Evolutionary conservation across 2,329 filamentous ascomycete genomes (phyloP).

Genomic region (Sporothrix luriei): DNA sequence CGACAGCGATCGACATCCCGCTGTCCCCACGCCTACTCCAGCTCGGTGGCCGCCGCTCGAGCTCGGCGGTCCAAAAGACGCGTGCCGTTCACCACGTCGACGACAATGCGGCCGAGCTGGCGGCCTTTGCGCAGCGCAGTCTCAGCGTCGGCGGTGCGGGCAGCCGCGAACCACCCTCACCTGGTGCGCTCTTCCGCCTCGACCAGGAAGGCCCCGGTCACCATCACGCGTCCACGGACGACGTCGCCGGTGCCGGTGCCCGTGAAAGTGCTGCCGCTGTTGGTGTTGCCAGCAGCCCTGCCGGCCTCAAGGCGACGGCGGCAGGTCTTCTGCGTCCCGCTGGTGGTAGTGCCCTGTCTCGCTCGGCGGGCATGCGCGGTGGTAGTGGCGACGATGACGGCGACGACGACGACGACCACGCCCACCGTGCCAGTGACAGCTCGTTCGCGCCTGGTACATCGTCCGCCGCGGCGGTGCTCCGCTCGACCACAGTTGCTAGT

Average conservation of each 20-base stretch:
- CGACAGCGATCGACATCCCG: conserved; percentile 72
- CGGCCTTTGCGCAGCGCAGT: conserved; percentile 64
- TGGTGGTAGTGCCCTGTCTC: conserved; percentile 27
- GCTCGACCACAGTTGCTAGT: neutral
- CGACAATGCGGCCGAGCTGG: conserved; percentile 62
- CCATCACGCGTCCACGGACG: conserved; percentile 28
- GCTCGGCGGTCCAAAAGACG: conserved; percentile 68
- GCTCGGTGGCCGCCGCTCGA: conserved; percentile 59
- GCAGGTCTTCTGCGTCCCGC: conserved; percentile 28
- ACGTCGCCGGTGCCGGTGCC: neutral
- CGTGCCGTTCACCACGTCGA: conserved; percentile 50
- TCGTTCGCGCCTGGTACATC: conserved; percentile 17
- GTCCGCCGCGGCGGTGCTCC: conserved; percentile 12
- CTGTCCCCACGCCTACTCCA: conserved; percentile 63
- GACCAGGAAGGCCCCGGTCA: conserved; percentile 45
- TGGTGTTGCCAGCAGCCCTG: neutral
- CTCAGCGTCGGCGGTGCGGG: conserved; percentile 69
- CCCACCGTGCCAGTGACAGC: neutral
- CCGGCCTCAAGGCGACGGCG: conserved; percentile 9
- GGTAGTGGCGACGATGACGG: neutral
- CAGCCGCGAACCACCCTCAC: conserved; percentile 64
- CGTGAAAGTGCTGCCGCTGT: neutral
- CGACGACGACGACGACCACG: neutral
- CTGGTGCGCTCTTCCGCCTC: conserved; percentile 63
- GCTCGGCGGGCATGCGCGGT: neutral